Percentiles rank a stretch among this genome's conserved stretches.
Evolutionary conservation across 441 rosid genomes (phyloP).

Genomic region (Mallotus japonicus): DNA sequence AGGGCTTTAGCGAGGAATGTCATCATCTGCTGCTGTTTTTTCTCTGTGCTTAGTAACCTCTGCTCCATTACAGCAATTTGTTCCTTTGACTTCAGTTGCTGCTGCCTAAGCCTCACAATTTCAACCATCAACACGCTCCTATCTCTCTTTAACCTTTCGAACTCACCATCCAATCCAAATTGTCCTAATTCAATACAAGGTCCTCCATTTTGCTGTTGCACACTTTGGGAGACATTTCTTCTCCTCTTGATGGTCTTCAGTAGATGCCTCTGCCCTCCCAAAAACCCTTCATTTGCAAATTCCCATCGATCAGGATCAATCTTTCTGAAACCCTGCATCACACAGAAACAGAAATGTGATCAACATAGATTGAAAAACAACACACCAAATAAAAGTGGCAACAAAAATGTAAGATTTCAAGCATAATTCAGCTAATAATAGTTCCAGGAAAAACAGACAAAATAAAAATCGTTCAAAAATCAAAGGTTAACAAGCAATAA

Average conservation of each 20-base stretch:
- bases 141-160: conserved; percentile 65
- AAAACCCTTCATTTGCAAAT: conserved; percentile 83
- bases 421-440: neutral
- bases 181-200: conserved; percentile 72
- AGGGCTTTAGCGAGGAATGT: conserved; percentile 70
- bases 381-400: neutral
- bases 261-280: conserved; percentile 78
- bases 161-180: conserved; percentile 62
- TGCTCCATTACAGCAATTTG: conserved; percentile 52
- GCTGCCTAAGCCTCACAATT: conserved; percentile 60
- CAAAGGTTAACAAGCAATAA: neutral
- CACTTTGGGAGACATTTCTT: conserved; percentile 41
- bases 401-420: neutral
- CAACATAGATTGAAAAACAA: neutral
- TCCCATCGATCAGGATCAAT: conserved; percentile 91
- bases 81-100: conserved; percentile 59
- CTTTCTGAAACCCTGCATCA: conserved; percentile 77
- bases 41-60: conserved; percentile 49
- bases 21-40: conserved; percentile 71
- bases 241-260: conserved; percentile 75
- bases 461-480: neutral
- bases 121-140: conserved; percentile 52
- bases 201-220: conserved; percentile 46
- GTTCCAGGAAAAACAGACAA: neutral
- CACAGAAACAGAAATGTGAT: conserved; percentile 1